Conservation (phyloP, 805 yeast species). For the Candida awuae region DNA sequence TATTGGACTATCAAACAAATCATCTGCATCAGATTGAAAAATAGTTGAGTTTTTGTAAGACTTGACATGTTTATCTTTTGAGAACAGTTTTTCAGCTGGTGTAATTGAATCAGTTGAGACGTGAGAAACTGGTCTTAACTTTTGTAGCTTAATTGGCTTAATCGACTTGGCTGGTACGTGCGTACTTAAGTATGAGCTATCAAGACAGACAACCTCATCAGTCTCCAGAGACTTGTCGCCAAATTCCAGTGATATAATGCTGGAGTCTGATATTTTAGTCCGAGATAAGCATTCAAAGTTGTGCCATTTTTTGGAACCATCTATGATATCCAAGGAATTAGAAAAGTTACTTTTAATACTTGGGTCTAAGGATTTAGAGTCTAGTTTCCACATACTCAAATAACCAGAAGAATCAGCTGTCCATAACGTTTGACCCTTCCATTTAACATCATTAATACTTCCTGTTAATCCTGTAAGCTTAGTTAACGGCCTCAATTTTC, state of each 20-base stretch:
- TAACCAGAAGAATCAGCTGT: slow-evolving; percentile 60
- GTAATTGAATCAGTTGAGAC: too few relatives aligned
- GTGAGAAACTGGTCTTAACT: too few relatives aligned
- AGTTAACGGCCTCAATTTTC: slow-evolving; percentile 47
- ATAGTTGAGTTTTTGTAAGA: too few relatives aligned
- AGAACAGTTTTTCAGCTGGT: too few relatives aligned
- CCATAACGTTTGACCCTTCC: slow-evolving; percentile 42
- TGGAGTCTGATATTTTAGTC: slow-evolving; percentile 33
- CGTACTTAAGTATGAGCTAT: slow-evolving; percentile 48
- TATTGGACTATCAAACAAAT: too few relatives aligned
- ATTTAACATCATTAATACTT: slow-evolving; percentile 47
- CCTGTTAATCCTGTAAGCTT: slow-evolving; percentile 49
- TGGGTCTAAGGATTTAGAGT: slow-evolving; percentile 3
- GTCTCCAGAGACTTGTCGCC: slow-evolving; percentile 16
- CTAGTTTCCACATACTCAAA: slow-evolving; percentile 49
- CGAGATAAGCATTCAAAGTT: background rate
- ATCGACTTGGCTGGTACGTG: slow-evolving; percentile 24
- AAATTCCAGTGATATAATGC: slow-evolving; percentile 38
- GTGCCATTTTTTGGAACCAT: background rate
- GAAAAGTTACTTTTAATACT: background rate
- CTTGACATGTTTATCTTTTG: too few relatives aligned
- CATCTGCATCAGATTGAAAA: background rate
- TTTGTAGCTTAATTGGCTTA: background rate
- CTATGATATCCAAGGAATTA: background rate
- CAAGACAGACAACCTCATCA: slow-evolving; percentile 41